Base-by-base conservation (phyloP, 805 yeast species). In the Yamadazyma nakazawae region DNA sequence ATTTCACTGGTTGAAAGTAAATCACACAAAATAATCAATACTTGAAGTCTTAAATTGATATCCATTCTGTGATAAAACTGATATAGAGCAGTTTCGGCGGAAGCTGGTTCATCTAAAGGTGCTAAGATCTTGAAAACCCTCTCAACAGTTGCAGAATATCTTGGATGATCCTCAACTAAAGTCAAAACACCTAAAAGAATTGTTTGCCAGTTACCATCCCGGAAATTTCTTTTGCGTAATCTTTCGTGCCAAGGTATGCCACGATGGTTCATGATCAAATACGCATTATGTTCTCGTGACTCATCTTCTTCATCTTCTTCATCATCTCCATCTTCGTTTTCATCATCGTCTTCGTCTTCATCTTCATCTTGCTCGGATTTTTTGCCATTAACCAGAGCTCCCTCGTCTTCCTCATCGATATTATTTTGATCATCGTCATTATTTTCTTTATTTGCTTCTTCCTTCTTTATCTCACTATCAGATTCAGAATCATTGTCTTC, bases 191-290 rank as follows among this genome's bases (percentile, higher is more conserved):
- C 96, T 41, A 90, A 62, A 37, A 91, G 63, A 37, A 85, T 78
- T 35, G 85, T 75, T 55, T 88, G 84, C 97, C 97, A 92, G 45
- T 81, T 81, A 3, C 96, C 96, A 56, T 88, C 90, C 55, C 76
- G 81, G 62, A 87, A 94, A 52, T 79, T 78, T 45, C 96, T 79
- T 46, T 79, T 82, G 12, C 82, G 76, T 16, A 92, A 71, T 35
- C 95, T 72, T 26, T 86, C 95, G 48, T 82, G 79, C 97, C 98
- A 94, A 11, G 82, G 65, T 0, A 69, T 66, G 37, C 82, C 82
- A 45, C 84, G 71, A 61, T 80, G 78, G 47, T 82, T 79, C 54
- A 86, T 66, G 2, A 70, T 65, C 1, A 64, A 55, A 50, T 73
- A 71, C 0, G 81, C 83, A 51, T 76, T 75, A 52, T 67, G 77